Evolutionary conservation across 2,329 filamentous ascomycete species (phyloP).

Genomic region (Curvularia verruculosa): DNA sequence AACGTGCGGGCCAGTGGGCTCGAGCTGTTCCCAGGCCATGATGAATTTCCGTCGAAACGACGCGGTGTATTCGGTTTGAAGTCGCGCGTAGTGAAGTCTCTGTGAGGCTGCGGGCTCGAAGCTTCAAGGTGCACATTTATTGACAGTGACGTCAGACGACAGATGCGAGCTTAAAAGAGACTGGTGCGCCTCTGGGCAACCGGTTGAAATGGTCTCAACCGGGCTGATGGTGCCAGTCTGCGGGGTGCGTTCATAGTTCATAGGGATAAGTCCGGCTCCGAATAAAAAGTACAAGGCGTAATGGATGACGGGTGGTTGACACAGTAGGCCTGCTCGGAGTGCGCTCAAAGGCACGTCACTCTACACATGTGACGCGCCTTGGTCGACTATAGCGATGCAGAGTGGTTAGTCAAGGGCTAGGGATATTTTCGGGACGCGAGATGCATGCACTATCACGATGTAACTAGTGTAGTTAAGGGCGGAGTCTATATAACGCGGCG

Average conservation of each 20-base stretch:
- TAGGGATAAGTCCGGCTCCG: background rate
- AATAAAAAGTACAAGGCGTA: conserved; percentile 6
- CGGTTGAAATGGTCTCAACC: background rate
- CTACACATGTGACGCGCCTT: background rate
- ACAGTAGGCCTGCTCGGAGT: conserved; percentile 1
- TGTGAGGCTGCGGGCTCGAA: conserved; percentile 11
- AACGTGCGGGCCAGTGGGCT: conserved; percentile 54
- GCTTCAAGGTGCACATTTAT: background rate
- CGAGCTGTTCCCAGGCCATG: conserved; percentile 54
- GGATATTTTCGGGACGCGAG: background rate
- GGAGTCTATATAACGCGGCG: conserved; percentile 1
- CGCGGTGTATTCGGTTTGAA: background rate
- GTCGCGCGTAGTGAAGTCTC: conserved; percentile 10
- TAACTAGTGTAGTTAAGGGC: background rate
- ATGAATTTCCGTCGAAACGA: background rate
- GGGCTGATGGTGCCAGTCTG: background rate
- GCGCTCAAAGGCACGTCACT: background rate
- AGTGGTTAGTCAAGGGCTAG: background rate
- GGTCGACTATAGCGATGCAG: background rate
- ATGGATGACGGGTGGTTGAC: conserved; percentile 8
- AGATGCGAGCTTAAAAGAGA: background rate
- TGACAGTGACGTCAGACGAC: conserved; percentile 8
- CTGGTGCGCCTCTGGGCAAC: background rate
- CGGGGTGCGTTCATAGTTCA: background rate
- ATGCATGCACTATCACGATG: background rate